Evolutionary conservation across 306 rosid species (phyloP).

Genomic region (Pueraria montana): DNA sequence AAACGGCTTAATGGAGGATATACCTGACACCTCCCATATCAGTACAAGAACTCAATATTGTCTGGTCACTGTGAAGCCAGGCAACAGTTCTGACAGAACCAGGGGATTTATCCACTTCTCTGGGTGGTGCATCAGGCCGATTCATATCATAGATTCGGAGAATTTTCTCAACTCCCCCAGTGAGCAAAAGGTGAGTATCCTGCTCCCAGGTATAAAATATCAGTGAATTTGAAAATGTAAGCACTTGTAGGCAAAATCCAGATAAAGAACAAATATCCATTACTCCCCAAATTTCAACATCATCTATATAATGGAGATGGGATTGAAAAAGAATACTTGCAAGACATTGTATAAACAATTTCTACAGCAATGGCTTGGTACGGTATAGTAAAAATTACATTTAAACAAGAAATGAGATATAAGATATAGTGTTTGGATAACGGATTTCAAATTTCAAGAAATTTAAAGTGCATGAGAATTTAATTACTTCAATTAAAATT

Average conservation of each 20-base stretch:
- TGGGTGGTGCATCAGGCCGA: constrained; percentile 94
- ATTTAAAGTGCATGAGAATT: neutral
- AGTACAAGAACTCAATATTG: constrained; percentile 94
- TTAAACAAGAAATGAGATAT: neutral
- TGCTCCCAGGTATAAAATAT: constrained; percentile 50
- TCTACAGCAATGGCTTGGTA: neutral
- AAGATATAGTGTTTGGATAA: neutral
- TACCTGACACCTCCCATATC: constrained; percentile 99
- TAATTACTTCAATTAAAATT: neutral
- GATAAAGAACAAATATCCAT: constrained; percentile 2
- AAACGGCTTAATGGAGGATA: constrained; percentile 21
- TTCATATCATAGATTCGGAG: constrained; percentile 94
- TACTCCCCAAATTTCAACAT: constrained; percentile 32
- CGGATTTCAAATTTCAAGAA: neutral
- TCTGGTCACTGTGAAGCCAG: constrained; percentile 98
- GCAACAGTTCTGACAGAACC: constrained; percentile 96
- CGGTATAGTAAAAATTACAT: neutral
- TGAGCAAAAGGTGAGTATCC: constrained; percentile 91
- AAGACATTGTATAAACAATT: neutral
- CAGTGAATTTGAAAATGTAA: constrained; percentile 22
- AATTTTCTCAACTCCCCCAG: constrained; percentile 94
- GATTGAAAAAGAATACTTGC: neutral
- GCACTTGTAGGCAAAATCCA: neutral
- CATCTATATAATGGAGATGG: neutral
- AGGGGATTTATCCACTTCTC: constrained; percentile 94